These are phyloP conservation scores for Leptodontidium sp. DNA, from an alignment of 2,329 filamentous ascomycete genomes.

Conservation along the genomic window DNA sequence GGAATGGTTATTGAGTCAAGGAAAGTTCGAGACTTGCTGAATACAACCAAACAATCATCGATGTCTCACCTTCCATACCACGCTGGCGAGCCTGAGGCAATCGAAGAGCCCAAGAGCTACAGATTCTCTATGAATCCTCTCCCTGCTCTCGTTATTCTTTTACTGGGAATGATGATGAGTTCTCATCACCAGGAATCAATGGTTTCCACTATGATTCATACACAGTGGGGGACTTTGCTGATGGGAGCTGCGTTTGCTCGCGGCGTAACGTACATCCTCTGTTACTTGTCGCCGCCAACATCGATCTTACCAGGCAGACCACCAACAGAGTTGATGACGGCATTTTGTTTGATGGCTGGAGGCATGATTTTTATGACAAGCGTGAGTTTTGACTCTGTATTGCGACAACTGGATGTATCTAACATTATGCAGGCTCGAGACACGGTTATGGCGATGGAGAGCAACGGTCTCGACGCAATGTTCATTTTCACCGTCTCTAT, in stretches of 20 bases:
- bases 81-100: constrained; percentile 52
- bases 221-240: constrained; percentile 90
- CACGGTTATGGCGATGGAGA: constrained; percentile 78
- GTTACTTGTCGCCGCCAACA: constrained; percentile 81
- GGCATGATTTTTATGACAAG: constrained; percentile 94
- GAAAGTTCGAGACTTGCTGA: constrained; percentile 71
- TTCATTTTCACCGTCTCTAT: constrained; percentile 90
- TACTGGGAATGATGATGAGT: constrained; percentile 94
- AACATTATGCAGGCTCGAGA: constrained; percentile 68
- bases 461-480: constrained; percentile 85
- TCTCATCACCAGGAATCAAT: constrained; percentile 79
- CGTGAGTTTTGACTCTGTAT: constrained; percentile 58
- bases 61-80: constrained; percentile 56
- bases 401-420: background rate
- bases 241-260: constrained; percentile 82
- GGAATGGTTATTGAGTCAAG: constrained; percentile 87
- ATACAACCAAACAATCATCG: constrained; percentile 49
- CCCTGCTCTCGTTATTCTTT: constrained; percentile 83
- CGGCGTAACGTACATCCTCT: constrained; percentile 78
- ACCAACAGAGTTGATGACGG: constrained; percentile 85
- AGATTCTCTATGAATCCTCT: constrained; percentile 85
- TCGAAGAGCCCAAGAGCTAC: constrained; percentile 72
- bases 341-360: constrained; percentile 87
- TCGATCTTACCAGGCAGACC: constrained; percentile 85
- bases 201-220: constrained; percentile 90